These are phyloP conservation scores for Brettanomyces nanus DNA, from an alignment of 805 yeast species.

Conservation along the genomic window DNA sequence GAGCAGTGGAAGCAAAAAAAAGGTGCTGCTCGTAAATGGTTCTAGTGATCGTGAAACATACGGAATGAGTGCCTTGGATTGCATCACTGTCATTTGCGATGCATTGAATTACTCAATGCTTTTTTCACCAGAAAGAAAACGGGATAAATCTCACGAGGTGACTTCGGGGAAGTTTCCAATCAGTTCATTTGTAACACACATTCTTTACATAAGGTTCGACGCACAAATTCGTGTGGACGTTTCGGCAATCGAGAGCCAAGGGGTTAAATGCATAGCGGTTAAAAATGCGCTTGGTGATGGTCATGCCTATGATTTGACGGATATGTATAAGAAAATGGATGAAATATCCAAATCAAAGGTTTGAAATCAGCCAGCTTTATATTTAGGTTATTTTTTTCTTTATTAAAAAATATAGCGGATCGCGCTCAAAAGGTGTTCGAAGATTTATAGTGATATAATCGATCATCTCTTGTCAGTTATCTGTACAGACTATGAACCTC, in stretches of 20 bases:
- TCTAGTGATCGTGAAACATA: constrained; percentile 71
- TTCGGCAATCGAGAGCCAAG: constrained; percentile 30
- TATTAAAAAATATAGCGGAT: too few species aligned
- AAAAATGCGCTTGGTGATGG: constrained; percentile 17
- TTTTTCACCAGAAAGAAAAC: constrained; percentile 7
- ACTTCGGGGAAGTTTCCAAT: constrained; percentile 27
- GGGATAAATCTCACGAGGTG: constrained; percentile 3
- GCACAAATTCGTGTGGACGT: constrained; percentile 41
- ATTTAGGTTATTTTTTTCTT: too few species aligned
- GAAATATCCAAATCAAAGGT: too few species aligned
- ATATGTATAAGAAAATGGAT: constrained; percentile 19
- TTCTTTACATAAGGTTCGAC: constrained; percentile 45
- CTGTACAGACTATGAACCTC: not conserved
- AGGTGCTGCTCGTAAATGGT: constrained; percentile 67
- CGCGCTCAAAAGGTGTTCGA: too few species aligned
- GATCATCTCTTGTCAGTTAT: too few species aligned
- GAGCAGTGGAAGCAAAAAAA: constrained; percentile 24
- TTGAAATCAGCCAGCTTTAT: too few species aligned
- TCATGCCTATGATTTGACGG: constrained; percentile 33
- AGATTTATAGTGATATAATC: too few species aligned
- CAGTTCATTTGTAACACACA: constrained; percentile 47
- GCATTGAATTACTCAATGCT: constrained; percentile 48
- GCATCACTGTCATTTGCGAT: constrained; percentile 44
- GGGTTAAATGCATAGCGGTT: constrained; percentile 41
- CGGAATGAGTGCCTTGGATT: constrained; percentile 54